A percentile compares a stretch with the other conserved stretches of the same genome.
Conservation (phyloP, 2,329 filamentous ascomycete species). For the Talaromyces sp. region DNA sequence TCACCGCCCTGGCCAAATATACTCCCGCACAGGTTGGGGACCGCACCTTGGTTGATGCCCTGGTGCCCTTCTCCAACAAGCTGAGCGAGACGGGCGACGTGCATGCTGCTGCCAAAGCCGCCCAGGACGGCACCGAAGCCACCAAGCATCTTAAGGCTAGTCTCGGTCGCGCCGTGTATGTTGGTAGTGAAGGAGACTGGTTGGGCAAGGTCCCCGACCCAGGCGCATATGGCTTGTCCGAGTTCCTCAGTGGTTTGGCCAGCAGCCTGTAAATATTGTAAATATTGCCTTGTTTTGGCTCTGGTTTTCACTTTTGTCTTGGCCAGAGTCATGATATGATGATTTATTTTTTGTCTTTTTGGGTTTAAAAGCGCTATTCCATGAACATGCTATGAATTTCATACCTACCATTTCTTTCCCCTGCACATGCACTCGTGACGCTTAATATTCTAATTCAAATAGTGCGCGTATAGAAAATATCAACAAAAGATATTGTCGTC, state of each 20-base stretch:
- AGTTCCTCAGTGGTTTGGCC: constrained; percentile 76
- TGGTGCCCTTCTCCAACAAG: constrained; percentile 78
- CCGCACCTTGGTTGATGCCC: constrained; percentile 82
- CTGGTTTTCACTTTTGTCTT: not conserved
- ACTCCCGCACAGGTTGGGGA: constrained; percentile 88
- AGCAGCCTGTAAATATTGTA: constrained; percentile 27
- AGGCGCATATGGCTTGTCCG: constrained; percentile 71
- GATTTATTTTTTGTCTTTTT: not conserved
- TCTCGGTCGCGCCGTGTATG: constrained; percentile 76
- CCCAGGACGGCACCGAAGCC: constrained; percentile 68
- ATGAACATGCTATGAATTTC: not conserved
- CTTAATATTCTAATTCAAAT: not conserved
- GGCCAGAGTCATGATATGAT: not conserved
- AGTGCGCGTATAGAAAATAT: not conserved
- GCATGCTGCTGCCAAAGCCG: constrained; percentile 68
- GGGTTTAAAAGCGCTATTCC: not conserved
- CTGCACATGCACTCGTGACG: not conserved
- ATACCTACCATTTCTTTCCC: not conserved
- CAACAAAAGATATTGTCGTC: not conserved
- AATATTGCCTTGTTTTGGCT: not conserved
- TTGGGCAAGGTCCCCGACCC: constrained; percentile 71
- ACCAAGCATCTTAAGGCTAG: constrained; percentile 93
- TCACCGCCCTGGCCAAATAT: constrained; percentile 69
- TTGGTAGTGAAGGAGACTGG: constrained; percentile 63
- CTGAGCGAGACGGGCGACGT: constrained; percentile 63